Conservation (phyloP, 257 asterid species). For the Echium plantagineum region DNA sequence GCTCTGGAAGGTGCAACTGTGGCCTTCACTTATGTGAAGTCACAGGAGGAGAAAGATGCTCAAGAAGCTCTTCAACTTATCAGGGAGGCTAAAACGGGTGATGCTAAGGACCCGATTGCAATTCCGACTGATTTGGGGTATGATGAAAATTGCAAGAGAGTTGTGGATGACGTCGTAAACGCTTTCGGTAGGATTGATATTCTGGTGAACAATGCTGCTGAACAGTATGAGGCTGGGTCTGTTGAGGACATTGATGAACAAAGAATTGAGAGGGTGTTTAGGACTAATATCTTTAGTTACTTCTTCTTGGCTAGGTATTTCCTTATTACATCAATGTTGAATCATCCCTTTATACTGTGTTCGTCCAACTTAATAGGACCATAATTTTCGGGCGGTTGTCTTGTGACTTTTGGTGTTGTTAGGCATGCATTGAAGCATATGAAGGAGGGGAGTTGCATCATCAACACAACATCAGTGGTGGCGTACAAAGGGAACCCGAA, state of each 20-base stretch:
- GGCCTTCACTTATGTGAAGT: constrained; percentile 64
- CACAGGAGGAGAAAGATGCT: constrained; percentile 65
- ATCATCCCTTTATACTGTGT: too few species aligned
- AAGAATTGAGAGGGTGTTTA: constrained; percentile 58
- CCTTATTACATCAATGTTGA: too few species aligned
- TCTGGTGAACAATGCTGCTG: constrained; percentile 66
- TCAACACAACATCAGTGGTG: constrained; percentile 53
- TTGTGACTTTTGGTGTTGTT: neutral
- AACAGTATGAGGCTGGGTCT: constrained; percentile 39
- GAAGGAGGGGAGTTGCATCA: constrained; percentile 58
- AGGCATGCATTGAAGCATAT: constrained; percentile 69
- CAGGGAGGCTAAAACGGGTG: constrained; percentile 24
- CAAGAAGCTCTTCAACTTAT: constrained; percentile 36
- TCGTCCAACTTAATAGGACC: too few species aligned
- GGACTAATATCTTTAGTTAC: constrained; percentile 51
- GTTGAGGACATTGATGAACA: constrained; percentile 56
- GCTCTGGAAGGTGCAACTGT: constrained; percentile 65
- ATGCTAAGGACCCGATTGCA: constrained; percentile 55
- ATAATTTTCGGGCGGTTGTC: too few species aligned
- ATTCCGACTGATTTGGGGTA: constrained; percentile 49
- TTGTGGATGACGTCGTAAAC: constrained; percentile 45
- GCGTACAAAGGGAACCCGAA: constrained; percentile 56
- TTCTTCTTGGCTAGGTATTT: constrained; percentile 46
- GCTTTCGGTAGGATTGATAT: constrained; percentile 43
- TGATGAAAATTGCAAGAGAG: constrained; percentile 55